A percentile compares a stretch with the other conserved stretches of the same genome.
Evolutionary conservation across 129 eudicot species (phyloP).

Genomic region (Flaveria ramosissima): DNA sequence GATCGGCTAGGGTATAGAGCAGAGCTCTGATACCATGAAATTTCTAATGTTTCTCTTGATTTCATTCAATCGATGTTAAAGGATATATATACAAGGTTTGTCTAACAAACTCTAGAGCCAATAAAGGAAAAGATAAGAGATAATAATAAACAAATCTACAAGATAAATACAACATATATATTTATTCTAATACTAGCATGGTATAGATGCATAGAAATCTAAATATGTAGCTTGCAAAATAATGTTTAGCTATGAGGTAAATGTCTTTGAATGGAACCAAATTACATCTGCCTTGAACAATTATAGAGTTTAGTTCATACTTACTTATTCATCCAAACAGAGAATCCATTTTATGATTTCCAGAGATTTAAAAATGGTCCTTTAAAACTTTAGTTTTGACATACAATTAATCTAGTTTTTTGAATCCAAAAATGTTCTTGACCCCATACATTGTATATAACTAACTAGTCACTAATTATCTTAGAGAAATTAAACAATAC

Average conservation of each 20-base stretch:
- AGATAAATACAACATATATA: too few relatives aligned
- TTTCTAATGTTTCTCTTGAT: too few relatives aligned
- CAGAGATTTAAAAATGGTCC: not conserved
- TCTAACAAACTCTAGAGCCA: too few relatives aligned
- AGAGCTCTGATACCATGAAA: too few relatives aligned
- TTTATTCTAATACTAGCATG: not conserved
- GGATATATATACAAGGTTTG: too few relatives aligned
- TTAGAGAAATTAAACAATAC: not conserved
- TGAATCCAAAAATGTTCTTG: not conserved
- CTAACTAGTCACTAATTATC: not conserved
- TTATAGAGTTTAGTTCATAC: too few relatives aligned
- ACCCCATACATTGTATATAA: not conserved
- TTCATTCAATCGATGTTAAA: too few relatives aligned
- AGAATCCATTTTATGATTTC: slow-evolving; percentile 1
- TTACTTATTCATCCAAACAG: not conserved
- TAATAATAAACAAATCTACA: too few relatives aligned
- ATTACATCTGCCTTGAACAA: not conserved
- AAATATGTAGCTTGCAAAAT: not conserved
- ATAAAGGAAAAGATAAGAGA: too few relatives aligned
- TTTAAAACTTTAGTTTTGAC: not conserved
- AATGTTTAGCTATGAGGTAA: not conserved
- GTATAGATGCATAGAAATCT: not conserved
- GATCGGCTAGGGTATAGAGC: too few relatives aligned
- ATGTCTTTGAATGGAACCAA: slow-evolving; percentile 13
- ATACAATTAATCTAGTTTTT: not conserved